Evolutionary conservation across 83 land plant genomes (phyloP).

Genomic region (Picea engelmannii): DNA sequence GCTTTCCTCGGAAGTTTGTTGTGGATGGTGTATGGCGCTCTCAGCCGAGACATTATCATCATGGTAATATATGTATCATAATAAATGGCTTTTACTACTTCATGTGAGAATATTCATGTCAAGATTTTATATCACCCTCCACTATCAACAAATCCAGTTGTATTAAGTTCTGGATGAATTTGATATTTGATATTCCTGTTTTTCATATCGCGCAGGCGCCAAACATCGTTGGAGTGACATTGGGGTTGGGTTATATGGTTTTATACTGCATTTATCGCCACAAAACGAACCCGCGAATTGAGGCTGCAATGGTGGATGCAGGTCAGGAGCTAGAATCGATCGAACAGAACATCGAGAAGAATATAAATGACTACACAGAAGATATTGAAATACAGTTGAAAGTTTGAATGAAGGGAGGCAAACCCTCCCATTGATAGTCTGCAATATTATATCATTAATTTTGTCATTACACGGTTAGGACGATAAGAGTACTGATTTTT

Average conservation of each 20-base stretch:
- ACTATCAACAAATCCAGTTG: too few species aligned
- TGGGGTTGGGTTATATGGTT: conserved; percentile 31
- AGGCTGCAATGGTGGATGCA: background rate
- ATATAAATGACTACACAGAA: background rate
- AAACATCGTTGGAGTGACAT: conserved; percentile 31
- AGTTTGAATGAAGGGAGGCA: too few species aligned
- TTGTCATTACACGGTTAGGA: too few species aligned
- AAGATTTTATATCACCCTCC: too few species aligned
- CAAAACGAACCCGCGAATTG: background rate
- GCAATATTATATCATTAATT: too few species aligned
- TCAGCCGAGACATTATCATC: background rate
- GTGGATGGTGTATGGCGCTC: background rate
- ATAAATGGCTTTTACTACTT: too few species aligned
- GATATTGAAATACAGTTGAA: background rate
- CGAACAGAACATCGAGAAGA: background rate
- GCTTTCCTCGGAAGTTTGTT: background rate
- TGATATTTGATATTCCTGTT: too few species aligned
- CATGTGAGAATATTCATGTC: background rate
- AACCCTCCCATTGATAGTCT: too few species aligned
- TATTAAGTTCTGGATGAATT: too few species aligned
- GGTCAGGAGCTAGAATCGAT: background rate
- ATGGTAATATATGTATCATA: too few species aligned
- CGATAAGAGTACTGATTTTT: too few species aligned
- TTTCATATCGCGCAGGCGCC: conserved; percentile 25
- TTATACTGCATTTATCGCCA: conserved; percentile 41